These are phyloP conservation scores for Pseudocercospora musae DNA, from an alignment of 2,329 filamentous ascomycete species.

Conservation along the genomic window DNA sequence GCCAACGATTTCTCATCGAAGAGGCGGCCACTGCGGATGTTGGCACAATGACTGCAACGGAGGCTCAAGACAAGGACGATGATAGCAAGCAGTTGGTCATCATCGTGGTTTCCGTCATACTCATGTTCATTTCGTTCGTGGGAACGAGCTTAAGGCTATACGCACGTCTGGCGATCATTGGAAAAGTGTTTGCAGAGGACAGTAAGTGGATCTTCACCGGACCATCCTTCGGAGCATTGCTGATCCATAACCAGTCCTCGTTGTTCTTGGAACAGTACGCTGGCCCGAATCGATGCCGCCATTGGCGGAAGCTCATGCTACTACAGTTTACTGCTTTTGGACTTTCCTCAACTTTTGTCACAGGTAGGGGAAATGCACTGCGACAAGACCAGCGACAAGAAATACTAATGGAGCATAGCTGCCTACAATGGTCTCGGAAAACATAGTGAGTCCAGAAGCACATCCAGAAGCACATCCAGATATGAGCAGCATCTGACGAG, in stretches of 20 bases:
- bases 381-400: not conserved
- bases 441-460: conserved; percentile 5
- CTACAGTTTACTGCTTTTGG: conserved; percentile 7
- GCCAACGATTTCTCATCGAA: not conserved
- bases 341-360: conserved; percentile 10
- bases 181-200: conserved; percentile 20
- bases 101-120: conserved; percentile 15
- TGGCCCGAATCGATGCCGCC: not conserved
- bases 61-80: not conserved
- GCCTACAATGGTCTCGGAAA: conserved; percentile 17
- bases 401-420: not conserved
- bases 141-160: conserved; percentile 16
- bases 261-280: conserved; percentile 12
- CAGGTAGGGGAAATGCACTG: not conserved
- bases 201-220: conserved; percentile 1
- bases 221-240: not conserved
- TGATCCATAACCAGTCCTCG: conserved; percentile 9
- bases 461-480: not conserved
- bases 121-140: conserved; percentile 8
- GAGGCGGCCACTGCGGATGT: not conserved
- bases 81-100: conserved; percentile 15
- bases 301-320: not conserved
- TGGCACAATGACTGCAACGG: not conserved
- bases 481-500: too few relatives aligned
- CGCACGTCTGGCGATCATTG: conserved; percentile 8